Conservation (phyloP, 2,329 filamentous ascomycete species). For the Grosmannia clavigera region DNA sequence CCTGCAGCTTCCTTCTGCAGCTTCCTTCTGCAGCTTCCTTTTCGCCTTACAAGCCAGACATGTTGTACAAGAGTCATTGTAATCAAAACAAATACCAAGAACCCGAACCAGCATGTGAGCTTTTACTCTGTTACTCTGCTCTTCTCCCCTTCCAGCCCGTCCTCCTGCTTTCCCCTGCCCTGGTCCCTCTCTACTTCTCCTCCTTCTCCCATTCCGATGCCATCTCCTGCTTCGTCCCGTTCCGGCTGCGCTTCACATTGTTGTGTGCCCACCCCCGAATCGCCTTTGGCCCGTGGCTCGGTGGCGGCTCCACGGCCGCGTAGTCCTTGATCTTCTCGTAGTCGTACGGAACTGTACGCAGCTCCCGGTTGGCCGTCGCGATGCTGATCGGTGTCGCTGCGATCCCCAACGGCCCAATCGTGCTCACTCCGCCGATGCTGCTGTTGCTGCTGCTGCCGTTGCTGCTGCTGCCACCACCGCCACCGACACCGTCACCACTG, state of each 20-base stretch:
- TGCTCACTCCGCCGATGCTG: not conserved
- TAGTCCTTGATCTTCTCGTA: conserved; percentile 46
- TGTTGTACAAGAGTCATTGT: no score
- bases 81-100: no score
- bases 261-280: conserved; percentile 46
- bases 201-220: conserved; percentile 1
- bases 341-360: conserved; percentile 47
- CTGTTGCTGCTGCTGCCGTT: not conserved
- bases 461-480: not conserved
- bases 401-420: not conserved
- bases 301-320: conserved; percentile 39
- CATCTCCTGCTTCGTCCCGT: not conserved
- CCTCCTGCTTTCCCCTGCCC: not conserved
- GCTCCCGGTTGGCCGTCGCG: conserved; percentile 23
- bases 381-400: not conserved
- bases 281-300: conserved; percentile 40
- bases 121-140: not conserved
- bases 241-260: conserved; percentile 22
- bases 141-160: not conserved
- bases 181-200: not conserved
- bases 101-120: no score
- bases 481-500: not conserved
- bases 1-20: no score
- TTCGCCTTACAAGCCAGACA: no score
- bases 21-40: no score